Percentiles rank a stretch among this genome's conserved stretches.
phyloP scores from a whole-genome alignment of 106 monocot genomes.

The Phalaenopsis aphrodite region DNA sequence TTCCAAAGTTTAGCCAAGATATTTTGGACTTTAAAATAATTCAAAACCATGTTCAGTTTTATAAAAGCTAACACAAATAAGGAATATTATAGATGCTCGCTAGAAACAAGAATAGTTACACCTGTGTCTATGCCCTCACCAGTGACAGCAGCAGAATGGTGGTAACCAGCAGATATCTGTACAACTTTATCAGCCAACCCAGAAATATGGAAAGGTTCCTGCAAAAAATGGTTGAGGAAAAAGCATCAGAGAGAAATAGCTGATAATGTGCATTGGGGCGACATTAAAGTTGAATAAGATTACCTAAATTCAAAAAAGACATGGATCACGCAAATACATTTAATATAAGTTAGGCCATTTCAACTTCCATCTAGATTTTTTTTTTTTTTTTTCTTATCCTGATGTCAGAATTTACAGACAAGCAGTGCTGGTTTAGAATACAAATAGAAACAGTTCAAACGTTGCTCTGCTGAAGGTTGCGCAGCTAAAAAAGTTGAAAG shows the following conservation, averaged over 20 bases:
- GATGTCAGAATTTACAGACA: neutral
- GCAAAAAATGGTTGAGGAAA: slow-evolving; percentile 10
- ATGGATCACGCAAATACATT: neutral
- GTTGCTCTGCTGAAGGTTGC: neutral
- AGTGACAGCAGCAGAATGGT: slow-evolving; percentile 86
- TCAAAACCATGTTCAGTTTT: neutral
- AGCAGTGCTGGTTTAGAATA: neutral
- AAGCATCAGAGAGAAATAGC: neutral
- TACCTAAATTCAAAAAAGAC: neutral
- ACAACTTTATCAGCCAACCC: slow-evolving; percentile 53
- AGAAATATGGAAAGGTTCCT: slow-evolving; percentile 59
- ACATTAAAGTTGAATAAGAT: neutral
- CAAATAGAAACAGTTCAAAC: neutral
- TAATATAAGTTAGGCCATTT: neutral
- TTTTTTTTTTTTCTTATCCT: neutral
- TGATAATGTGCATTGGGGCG: neutral
- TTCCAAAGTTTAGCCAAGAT: neutral
- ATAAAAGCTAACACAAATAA: neutral
- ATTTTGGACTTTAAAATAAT: neutral
- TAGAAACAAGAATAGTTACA: neutral
- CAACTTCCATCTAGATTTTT: neutral
- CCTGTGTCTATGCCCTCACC: slow-evolving; percentile 27
- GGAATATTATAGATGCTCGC: neutral
- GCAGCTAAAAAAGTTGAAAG: neutral
- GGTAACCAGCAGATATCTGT: slow-evolving; percentile 74